These are phyloP conservation scores for Blastobotrys serpentis DNA, from an alignment of 1,139 yeast genomes.

Conservation along the genomic window DNA sequence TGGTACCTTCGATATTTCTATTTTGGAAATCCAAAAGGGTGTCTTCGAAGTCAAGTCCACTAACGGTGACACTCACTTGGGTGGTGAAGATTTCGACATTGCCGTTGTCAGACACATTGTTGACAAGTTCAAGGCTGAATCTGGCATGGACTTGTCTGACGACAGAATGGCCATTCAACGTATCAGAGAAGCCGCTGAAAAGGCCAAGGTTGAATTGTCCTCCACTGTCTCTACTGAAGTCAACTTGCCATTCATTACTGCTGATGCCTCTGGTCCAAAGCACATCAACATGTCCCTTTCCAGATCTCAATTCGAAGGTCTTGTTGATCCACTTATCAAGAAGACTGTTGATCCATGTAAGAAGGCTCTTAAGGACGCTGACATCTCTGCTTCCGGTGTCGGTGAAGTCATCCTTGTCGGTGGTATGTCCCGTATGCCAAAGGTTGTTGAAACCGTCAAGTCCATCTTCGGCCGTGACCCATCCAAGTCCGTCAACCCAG, in stretches of 20 bases:
- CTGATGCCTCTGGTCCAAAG: constrained; percentile 95
- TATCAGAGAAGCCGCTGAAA: constrained; percentile 99
- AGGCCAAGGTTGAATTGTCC: constrained; percentile 98
- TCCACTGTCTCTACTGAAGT: constrained; percentile 92
- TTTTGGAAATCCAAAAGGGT: constrained; percentile 86
- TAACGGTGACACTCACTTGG: constrained; percentile 87
- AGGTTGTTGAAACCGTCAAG: constrained; percentile 96
- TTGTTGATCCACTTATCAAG: constrained; percentile 90
- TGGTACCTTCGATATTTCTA: constrained; percentile 86
- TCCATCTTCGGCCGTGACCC: constrained; percentile 91
- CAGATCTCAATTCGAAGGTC: constrained; percentile 88
- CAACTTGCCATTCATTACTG: constrained; percentile 95
- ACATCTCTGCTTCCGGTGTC: constrained; percentile 76
- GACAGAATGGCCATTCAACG: constrained; percentile 99
- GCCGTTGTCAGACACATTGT: constrained; percentile 85
- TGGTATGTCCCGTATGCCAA: constrained; percentile 99
- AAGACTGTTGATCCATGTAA: constrained; percentile 95
- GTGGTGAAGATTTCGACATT: constrained; percentile 84
- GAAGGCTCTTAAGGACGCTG: constrained; percentile 97
- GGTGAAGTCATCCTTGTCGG: constrained; percentile 97
- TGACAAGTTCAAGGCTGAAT: constrained; percentile 87
- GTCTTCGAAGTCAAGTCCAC: constrained; percentile 96
- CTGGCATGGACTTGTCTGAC: constrained; percentile 80
- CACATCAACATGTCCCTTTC: constrained; percentile 93
- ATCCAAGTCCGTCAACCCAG: constrained; percentile 98